A percentile compares a stretch with the other conserved stretches of the same genome.
Conservation (phyloP, 2,329 filamentous ascomycete species). For the Corinectria fuckeliana region DNA sequence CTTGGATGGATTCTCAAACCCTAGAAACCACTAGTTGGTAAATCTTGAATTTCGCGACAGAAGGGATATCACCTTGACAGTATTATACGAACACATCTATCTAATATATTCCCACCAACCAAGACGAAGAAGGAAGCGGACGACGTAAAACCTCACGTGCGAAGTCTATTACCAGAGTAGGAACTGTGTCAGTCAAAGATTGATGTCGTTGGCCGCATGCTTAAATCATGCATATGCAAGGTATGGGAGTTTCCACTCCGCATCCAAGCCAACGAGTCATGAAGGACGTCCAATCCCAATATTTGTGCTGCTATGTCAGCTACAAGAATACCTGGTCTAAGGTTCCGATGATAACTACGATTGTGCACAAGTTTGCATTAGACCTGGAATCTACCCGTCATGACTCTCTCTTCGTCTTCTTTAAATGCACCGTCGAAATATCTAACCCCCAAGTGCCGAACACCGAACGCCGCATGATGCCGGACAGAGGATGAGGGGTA, state of each 20-base stretch:
- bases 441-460: neutral
- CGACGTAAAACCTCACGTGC: neutral
- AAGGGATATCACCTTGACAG: neutral
- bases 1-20: neutral
- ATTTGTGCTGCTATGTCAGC: no score
- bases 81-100: no score
- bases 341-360: neutral
- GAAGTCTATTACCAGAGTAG: neutral
- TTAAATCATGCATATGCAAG: neutral
- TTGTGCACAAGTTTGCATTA: neutral
- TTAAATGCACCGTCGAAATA: neutral
- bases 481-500: constrained; percentile 3
- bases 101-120: no score
- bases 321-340: no score
- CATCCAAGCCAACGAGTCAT: neutral
- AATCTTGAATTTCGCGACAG: neutral
- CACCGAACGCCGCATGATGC: neutral
- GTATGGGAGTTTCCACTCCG: neutral
- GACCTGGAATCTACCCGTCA: neutral
- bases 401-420: neutral
- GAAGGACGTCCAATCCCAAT: no score
- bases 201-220: neutral
- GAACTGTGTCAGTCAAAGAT: neutral
- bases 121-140: neutral
- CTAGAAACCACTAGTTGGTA: neutral